Base-by-base conservation (phyloP, 2,329 filamentous ascomycete genomes). In the Nothomitra cinnamomea region DNA sequence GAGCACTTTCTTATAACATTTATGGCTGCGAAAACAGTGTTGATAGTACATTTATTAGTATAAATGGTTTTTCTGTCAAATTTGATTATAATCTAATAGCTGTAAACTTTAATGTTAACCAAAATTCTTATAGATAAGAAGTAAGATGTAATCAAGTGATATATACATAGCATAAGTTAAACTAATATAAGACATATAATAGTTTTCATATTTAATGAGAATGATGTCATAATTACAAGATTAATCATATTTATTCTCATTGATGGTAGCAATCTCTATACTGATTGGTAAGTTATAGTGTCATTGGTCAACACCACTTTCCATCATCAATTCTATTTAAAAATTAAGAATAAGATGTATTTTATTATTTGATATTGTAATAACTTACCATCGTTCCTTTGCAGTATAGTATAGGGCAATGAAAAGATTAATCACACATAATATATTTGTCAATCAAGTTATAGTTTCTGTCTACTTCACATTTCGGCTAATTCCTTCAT, bases 401-500 rank as follows among this genome's bases (percentile, higher is more conserved):
- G 21, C 51, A 51, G 21, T 41, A 3, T 52, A 21, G 19, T 53
- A 53, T 12, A 53, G 13, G 7, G 1, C 1, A 22, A 53, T 52
- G 19, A 53, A 53, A 13, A 35, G 32, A 45, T 53, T 53, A 17
- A 53, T 21, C 3, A 19, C 13, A 3, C 45, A 17, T 13, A 45
- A 25, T 35, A 53, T 53, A 43, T 53, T 25, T n/a, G 24, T 53
- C 22, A 41, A 38, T n/a, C n/a, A n/a, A n/a, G n/a, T n/a, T n/a
- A n/a, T n/a, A n/a, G n/a, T n/a, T n/a, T n/a, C n/a, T n/a, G n/a
- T n/a, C n/a, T n/a, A n/a, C n/a, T n/a, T n/a, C n/a, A n/a, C n/a
- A n/a, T n/a, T n/a, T n/a, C n/a, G n/a, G n/a, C n/a, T n/a, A n/a
- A n/a, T n/a, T n/a, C n/a, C n/a, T n/a, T n/a, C n/a, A n/a, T n/a